Evolutionary conservation across 306 rosid species (phyloP).

Genomic region (Carpinus fangiana): DNA sequence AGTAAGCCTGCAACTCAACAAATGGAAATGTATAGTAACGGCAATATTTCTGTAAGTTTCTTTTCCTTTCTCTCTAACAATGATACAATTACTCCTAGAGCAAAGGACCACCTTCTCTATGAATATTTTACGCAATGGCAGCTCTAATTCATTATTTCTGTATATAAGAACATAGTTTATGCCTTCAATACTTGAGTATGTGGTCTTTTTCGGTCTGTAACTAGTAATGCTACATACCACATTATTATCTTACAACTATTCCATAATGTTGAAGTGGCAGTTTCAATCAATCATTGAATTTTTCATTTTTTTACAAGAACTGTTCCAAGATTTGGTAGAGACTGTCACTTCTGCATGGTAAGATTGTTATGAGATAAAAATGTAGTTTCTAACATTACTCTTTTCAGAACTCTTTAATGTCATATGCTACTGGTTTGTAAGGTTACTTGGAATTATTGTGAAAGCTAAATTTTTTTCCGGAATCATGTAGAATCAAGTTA

Average conservation of each 20-base stretch:
- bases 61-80: neutral
- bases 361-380: no score
- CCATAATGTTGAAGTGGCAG: no score
- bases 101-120: neutral
- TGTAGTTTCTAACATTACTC: no score
- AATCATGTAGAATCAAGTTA: neutral
- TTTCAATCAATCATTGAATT: no score
- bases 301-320: no score
- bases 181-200: neutral
- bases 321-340: no score
- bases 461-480: neutral
- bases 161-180: neutral
- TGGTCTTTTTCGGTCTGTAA: neutral
- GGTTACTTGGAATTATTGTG: neutral
- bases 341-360: no score
- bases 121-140: neutral
- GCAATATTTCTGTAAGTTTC: conserved; percentile 36
- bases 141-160: neutral
- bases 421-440: neutral
- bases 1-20: conserved; percentile 37
- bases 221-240: no score
- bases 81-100: conserved; percentile 2
- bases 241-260: no score
- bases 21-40: conserved; percentile 33
- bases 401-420: neutral